Evolutionary conservation across 768 basidiomycete genomes (phyloP).

Genomic region (Podaxis rugospora): DNA sequence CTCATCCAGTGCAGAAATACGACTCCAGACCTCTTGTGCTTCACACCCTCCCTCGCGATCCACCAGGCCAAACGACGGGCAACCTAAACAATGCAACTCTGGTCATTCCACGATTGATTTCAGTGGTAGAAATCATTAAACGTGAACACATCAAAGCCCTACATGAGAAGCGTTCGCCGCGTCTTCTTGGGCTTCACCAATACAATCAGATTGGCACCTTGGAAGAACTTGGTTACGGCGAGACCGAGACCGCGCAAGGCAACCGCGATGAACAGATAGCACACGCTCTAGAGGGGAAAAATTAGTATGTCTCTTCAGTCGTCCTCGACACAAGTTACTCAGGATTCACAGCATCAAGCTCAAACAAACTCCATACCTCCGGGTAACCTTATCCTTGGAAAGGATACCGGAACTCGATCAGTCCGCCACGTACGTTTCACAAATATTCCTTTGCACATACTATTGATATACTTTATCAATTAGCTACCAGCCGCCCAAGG

Average conservation of each 20-base stretch:
- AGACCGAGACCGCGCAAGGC: constrained; percentile 20
- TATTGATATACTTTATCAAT: neutral
- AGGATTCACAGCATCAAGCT: constrained; percentile 41
- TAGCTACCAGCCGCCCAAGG: constrained; percentile 55
- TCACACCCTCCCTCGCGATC: constrained; percentile 50
- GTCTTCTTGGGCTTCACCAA: constrained; percentile 59
- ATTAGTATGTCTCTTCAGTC: constrained; percentile 42
- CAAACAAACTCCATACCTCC: constrained; percentile 64
- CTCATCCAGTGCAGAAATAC: constrained; percentile 32
- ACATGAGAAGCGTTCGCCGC: constrained; percentile 34
- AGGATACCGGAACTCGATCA: constrained; percentile 34
- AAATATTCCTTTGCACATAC: neutral
- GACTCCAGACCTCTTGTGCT: constrained; percentile 46
- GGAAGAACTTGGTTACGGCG: constrained; percentile 32
- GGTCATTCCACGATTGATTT: constrained; percentile 60
- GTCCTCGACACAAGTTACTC: neutral
- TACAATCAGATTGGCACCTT: constrained; percentile 69
- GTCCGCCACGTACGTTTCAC: constrained; percentile 47
- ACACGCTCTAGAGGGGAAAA: constrained; percentile 51
- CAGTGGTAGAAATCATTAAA: constrained; percentile 82
- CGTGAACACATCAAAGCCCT: constrained; percentile 66
- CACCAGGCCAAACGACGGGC: constrained; percentile 6
- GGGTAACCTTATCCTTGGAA: constrained; percentile 52
- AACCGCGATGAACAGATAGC: constrained; percentile 32
- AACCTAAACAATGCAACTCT: constrained; percentile 24